Evolutionary conservation across 495 filamentous ascomycete species (phyloP), one percentile per base, ranked within the genome.

Genomic region (Annulohypoxylon maeteangense): DNA sequence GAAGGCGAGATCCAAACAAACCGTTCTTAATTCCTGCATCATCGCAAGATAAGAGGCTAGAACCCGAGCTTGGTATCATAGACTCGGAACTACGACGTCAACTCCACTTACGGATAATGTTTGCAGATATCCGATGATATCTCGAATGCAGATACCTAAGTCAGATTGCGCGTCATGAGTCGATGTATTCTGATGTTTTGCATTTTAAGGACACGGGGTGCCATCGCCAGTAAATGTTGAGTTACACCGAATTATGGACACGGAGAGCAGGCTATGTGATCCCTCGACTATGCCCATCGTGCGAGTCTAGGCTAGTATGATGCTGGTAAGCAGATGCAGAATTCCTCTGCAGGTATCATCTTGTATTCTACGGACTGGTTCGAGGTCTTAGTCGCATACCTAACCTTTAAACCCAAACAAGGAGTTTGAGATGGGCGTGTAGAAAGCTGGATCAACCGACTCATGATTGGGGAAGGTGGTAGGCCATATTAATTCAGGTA

Each of bases 391-490:
- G 14, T 44, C 40, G 18, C 14, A 18, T 1, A 44, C n/a, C n/a
- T 18, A 44, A 44, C 18, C n/a, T 0, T 18, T 10, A 1, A n/a
- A 23, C 16, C 42, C n/a, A 36, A 48, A 54, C 27, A 22, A 3
- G 23, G 11, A 22, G 7, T 58, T 38, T 25, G 14, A 29, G 60
- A 44, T 42, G n/a, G 60, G 50, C 25, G 7, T 27, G 34, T 7
- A 44, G 23, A 32, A 23, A 0, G 25, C 42, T n/a, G 6, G 32
- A 38, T 29, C 31, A 32, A 20, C 50, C n/a, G n/a, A 23, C 16
- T 11, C 29, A 40, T 62, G 40, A 32, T 62, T 60, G 5, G 10
- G 58, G 50, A 62, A 68, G 58, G 65, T 48, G n/a, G 51, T 57
- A 48, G 31, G 20, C 25, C 10, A 29, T 50, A 11, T 22, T 32